Conservation (phyloP, 1,284 basidiomycete genomes). For the Schizopora paradoxa region DNA sequence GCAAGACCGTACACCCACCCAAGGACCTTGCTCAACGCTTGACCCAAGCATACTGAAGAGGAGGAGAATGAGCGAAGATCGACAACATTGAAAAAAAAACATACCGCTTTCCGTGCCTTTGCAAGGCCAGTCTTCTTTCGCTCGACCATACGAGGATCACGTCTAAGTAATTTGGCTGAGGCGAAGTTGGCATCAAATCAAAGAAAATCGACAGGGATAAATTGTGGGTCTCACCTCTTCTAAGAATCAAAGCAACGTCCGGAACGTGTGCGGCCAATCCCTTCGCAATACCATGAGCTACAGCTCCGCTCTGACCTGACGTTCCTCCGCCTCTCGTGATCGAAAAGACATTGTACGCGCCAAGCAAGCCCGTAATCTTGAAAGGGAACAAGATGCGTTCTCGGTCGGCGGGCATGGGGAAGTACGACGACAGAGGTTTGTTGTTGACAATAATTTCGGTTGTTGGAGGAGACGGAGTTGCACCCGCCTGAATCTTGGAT, state of each 20-base stretch:
- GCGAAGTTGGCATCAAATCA: constrained; percentile 14
- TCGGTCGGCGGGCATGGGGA: constrained; percentile 72
- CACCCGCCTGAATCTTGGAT: constrained; percentile 15
- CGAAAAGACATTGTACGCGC: constrained; percentile 90
- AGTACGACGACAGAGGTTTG: constrained; percentile 72
- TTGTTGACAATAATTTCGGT: constrained; percentile 75
- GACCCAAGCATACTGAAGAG: constrained; percentile 85
- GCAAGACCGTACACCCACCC: constrained; percentile 4
- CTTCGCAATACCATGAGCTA: constrained; percentile 81
- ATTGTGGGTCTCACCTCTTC: no score
- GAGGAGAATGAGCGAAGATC: not conserved
- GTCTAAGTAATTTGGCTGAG: constrained; percentile 78
- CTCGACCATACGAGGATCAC: constrained; percentile 97
- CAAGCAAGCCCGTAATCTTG: constrained; percentile 79
- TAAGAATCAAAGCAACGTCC: constrained; percentile 59
- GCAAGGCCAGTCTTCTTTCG: constrained; percentile 91
- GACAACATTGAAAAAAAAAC: constrained; percentile 30
- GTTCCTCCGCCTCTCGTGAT: constrained; percentile 86
- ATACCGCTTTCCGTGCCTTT: constrained; percentile 87
- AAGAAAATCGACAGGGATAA: constrained; percentile 21
- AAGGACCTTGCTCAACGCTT: constrained; percentile 61
- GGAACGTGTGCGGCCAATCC: constrained; percentile 72
- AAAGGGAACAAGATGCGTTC: constrained; percentile 81
- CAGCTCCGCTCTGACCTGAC: constrained; percentile 87
- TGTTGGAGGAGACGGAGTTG: constrained; percentile 8